Evolutionary conservation across 1,139 yeast genomes (phyloP).

Genomic region (Scheffersomyces lignicola): DNA sequence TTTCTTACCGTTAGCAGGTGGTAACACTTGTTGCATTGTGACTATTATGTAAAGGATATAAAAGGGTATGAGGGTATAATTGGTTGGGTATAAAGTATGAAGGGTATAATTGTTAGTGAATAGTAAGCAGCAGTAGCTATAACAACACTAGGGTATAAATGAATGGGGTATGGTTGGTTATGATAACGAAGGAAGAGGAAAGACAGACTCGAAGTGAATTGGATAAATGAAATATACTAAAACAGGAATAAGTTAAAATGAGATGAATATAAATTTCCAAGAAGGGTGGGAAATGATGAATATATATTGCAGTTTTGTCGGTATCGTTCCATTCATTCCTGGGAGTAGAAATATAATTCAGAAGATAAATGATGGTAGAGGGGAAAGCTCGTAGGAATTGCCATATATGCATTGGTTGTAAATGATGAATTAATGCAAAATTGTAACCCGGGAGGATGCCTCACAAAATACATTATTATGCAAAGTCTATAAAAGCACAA

Average conservation of each 20-base stretch:
- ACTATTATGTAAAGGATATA: constrained; percentile 3
- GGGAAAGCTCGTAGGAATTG: neutral
- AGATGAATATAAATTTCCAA: constrained; percentile 1
- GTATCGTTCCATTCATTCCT: neutral
- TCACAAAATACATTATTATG: neutral
- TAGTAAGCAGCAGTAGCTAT: no score
- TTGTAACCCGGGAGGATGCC: neutral
- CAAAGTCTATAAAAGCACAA: neutral
- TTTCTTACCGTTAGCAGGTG: constrained; percentile 50
- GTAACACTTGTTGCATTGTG: constrained; percentile 17
- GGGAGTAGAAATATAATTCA: constrained; percentile 1
- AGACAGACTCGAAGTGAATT: constrained; percentile 1
- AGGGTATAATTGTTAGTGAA: no score
- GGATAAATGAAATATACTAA: neutral
- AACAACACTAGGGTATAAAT: constrained; percentile 1
- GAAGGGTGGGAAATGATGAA: constrained; percentile 1
- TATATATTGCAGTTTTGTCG: neutral
- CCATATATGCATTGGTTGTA: neutral
- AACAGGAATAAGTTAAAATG: neutral
- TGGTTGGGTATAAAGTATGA: no score
- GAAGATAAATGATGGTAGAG: neutral
- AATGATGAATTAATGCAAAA: constrained; percentile 1
- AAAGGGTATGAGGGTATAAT: neutral
- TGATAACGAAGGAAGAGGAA: no score
- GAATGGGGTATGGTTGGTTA: neutral